Conservation (phyloP, 129 eudicot genomes). For the Artemisia tridentata region DNA sequence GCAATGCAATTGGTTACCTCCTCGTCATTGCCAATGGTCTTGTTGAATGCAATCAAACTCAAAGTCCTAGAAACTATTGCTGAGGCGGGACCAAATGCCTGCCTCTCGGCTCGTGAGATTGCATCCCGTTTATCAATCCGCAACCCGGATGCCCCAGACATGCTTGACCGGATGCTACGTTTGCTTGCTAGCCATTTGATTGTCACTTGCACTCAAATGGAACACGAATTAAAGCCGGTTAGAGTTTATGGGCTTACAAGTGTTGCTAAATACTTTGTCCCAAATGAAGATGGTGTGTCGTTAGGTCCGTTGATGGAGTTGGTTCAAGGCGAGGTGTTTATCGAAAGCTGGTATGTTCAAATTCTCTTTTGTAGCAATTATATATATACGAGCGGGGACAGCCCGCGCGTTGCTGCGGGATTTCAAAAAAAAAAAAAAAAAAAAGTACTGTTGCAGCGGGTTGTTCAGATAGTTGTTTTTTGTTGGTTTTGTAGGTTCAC, state of each 20-base stretch:
- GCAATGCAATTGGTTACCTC: slow-evolving; percentile 15
- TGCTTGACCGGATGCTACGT: slow-evolving; percentile 12
- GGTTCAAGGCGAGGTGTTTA: not conserved
- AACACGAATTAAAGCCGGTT: not conserved
- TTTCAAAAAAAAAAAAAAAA: too few relatives aligned
- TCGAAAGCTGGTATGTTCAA: slow-evolving; percentile 4
- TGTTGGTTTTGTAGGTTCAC: too few relatives aligned
- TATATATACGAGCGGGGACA: too few relatives aligned
- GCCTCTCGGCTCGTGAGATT: slow-evolving; percentile 8
- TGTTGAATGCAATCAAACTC: not conserved
- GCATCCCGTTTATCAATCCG: not conserved
- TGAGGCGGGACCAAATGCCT: not conserved
- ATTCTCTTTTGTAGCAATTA: not conserved
- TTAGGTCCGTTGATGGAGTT: slow-evolving; percentile 12
- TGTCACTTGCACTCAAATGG: slow-evolving; percentile 1
- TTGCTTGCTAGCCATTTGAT: not conserved
- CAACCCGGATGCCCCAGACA: slow-evolving; percentile 2
- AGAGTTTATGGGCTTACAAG: slow-evolving; percentile 9
- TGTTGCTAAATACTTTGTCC: slow-evolving; percentile 13
- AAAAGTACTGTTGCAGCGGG: too few relatives aligned
- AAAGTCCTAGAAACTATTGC: slow-evolving; percentile 8
- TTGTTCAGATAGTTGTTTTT: too few relatives aligned
- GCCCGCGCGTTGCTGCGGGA: too few relatives aligned
- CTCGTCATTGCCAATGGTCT: slow-evolving; percentile 15
- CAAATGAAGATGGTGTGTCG: slow-evolving; percentile 1